Base-by-base conservation (phyloP, 2,329 filamentous ascomycete genomes). In the Neonectria hederae region DNA sequence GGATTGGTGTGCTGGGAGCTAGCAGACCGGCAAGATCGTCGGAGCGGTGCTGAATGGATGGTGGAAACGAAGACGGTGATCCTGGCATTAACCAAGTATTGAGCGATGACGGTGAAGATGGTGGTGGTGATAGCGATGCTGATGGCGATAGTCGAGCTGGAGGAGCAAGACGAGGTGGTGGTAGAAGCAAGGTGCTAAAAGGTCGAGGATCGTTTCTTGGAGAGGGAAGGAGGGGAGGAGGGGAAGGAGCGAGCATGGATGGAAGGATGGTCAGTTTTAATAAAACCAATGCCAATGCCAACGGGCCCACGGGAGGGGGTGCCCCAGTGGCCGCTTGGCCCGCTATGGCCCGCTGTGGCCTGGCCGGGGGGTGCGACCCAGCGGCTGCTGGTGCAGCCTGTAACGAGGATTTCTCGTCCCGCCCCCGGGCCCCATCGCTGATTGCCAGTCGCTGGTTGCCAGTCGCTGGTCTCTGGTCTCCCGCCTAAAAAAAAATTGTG, bases 261-360 rank as follows among this genome's bases (percentile, higher is more conserved):
- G 69, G 70, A 72, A 65, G 68, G 72, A 72, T 74, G 69, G 69
- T 68, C 72, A 72, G 72, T 74, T 74, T 74, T 69, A 74, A 73
- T 74, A 70, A 74, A 74, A 73, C 53, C 68, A 67, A 67, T 72
- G 67, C 70, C 67, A 71, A 72, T 69, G 63, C 66, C 67, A 73
- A 66, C 5, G 35, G 69, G 66, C 62, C 66, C 58, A 51, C 46
- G 61, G 54, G 57, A 30, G 51, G 67, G 61, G 67, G 60, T 63
- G 60, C 49, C 60, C 60, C 62, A 60, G 62, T 60, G 56, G 52
- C 59, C 51, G 52, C 42, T 32, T 55, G 53, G 54, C 45, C 59
- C 59, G 53, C 52, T 35, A 45, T 56, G 59, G 60, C 54, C 60
- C 54, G 60, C 54, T 48, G 35, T 54, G 59, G 54, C 26, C 22